These are phyloP conservation scores for Candida qinlingensis DNA, from an alignment of 805 yeast genomes.

Conservation along the genomic window DNA sequence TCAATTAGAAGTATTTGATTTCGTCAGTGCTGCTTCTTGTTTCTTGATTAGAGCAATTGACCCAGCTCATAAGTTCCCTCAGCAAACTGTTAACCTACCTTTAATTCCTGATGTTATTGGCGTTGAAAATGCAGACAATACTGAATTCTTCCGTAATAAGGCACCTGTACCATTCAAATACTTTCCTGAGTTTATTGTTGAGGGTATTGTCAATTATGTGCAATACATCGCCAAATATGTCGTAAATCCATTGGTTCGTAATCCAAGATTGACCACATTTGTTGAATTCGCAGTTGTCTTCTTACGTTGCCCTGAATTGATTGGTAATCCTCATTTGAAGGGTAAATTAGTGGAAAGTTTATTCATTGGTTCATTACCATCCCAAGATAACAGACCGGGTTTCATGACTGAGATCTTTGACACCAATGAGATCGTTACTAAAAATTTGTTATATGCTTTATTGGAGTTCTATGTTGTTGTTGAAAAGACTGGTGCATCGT, in stretches of 20 bases:
- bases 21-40: constrained; percentile 67
- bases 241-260: constrained; percentile 51
- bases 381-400: constrained; percentile 57
- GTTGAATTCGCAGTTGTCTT: constrained; percentile 70
- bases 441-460: constrained; percentile 73
- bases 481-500: constrained; percentile 91
- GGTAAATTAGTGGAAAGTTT: constrained; percentile 76
- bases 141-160: constrained; percentile 58
- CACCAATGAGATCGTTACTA: constrained; percentile 53
- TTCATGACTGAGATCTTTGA: constrained; percentile 64
- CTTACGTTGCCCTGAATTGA: constrained; percentile 75
- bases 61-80: constrained; percentile 63
- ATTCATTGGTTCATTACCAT: constrained; percentile 64
- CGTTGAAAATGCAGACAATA: constrained; percentile 67
- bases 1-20: constrained; percentile 69
- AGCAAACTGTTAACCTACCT: constrained; percentile 44
- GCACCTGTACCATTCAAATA: constrained; percentile 76
- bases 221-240: constrained; percentile 53
- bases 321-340: constrained; percentile 92
- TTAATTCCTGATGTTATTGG: constrained; percentile 54
- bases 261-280: constrained; percentile 47
- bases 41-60: constrained; percentile 71
- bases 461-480: constrained; percentile 90
- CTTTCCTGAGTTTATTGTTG: constrained; percentile 81
- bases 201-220: constrained; percentile 72